These are phyloP conservation scores for Nakaseomyces bracarensis DNA, from an alignment of 1,139 yeast genomes.

Conservation along the genomic window DNA sequence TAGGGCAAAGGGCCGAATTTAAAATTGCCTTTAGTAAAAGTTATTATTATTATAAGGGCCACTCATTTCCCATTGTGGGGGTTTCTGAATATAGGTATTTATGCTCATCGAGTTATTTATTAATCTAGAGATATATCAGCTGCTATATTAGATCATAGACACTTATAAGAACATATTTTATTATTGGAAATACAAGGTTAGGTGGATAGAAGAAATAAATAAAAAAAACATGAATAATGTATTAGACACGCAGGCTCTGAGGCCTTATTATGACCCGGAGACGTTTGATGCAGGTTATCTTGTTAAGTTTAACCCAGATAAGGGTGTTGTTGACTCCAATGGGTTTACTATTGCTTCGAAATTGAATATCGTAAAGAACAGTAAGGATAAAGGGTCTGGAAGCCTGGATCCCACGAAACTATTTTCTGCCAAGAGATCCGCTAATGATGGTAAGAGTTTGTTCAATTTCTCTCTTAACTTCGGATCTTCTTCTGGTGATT, in stretches of 20 bases:
- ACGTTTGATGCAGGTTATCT: constrained; percentile 61
- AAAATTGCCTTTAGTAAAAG: too few relatives aligned
- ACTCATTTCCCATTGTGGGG: too few relatives aligned
- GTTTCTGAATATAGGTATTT: too few relatives aligned
- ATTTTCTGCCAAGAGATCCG: constrained; percentile 7
- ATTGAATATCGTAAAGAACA: constrained; percentile 23
- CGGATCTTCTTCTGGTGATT: constrained; percentile 9
- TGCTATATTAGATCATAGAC: too few relatives aligned
- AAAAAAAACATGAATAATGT: too few relatives aligned
- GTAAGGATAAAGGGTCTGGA: constrained; percentile 11
- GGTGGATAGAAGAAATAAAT: too few relatives aligned
- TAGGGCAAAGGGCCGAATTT: too few relatives aligned
- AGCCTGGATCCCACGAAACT: neutral
- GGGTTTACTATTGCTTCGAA: constrained; percentile 36
- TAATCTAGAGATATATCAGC: too few relatives aligned
- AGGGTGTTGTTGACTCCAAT: constrained; percentile 41
- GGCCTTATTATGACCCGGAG: constrained; percentile 71
- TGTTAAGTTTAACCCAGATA: constrained; percentile 52
- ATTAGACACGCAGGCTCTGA: neutral
- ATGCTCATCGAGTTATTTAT: too few relatives aligned
- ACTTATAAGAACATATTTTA: too few relatives aligned
- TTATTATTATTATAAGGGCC: too few relatives aligned
- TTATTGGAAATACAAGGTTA: too few relatives aligned
- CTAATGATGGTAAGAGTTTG: constrained; percentile 5
- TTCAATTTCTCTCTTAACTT: constrained; percentile 9